Evolutionary conservation across 495 filamentous ascomycete genomes (phyloP).

Genomic region (Penicilliopsis zonata): DNA sequence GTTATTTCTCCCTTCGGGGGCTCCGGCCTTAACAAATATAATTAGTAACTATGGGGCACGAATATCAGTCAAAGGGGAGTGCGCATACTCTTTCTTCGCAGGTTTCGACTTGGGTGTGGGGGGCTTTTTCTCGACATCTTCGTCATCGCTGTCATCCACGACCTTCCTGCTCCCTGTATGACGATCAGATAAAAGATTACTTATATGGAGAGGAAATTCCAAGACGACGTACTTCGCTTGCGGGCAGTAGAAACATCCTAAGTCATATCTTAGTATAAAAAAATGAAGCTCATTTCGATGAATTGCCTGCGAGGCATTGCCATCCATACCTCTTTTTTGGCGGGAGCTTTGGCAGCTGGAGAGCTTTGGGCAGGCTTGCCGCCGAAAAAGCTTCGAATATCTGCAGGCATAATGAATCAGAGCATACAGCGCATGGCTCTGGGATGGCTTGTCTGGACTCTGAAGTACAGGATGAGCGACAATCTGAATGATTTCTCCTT

Average conservation of each 20-base stretch:
- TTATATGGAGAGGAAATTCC: background rate
- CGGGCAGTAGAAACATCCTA: no score
- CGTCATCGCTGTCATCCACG: constrained; percentile 67
- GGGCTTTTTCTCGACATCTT: constrained; percentile 31
- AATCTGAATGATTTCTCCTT: constrained; percentile 1
- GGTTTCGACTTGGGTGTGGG: constrained; percentile 33
- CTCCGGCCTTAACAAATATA: constrained; percentile 33
- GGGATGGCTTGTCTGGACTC: no score
- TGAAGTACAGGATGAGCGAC: constrained; percentile 2
- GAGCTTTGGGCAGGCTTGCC: constrained; percentile 32
- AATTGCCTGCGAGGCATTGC: constrained; percentile 1
- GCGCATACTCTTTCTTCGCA: constrained; percentile 26
- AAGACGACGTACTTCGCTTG: no score
- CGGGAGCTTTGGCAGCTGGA: constrained; percentile 20
- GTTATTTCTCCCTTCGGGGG: constrained; percentile 39
- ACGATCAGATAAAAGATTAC: constrained; percentile 6
- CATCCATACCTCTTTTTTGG: constrained; percentile 29
- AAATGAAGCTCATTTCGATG: background rate
- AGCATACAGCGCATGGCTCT: no score
- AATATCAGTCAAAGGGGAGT: no score
- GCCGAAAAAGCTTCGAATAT: constrained; percentile 75
- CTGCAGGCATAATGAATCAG: constrained; percentile 54
- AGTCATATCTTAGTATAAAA: background rate
- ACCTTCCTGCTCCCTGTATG: constrained; percentile 52
- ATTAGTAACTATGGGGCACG: no score